Conservation (phyloP, 2,329 filamentous ascomycete genomes). For the Clonostachys solani region DNA sequence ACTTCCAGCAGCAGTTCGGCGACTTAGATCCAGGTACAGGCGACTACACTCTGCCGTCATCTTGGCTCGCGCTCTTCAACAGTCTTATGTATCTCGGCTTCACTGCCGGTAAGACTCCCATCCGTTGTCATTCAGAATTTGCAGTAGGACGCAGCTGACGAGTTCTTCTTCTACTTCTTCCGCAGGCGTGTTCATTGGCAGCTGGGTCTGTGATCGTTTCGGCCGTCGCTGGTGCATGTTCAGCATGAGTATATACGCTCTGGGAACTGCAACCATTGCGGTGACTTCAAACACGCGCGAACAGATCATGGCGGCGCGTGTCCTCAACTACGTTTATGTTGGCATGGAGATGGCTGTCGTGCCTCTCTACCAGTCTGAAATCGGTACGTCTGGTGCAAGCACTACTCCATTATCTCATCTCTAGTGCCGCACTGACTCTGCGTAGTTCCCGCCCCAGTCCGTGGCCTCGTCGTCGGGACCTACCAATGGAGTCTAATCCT, state of each 20-base stretch:
- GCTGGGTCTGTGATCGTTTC: constrained; percentile 36
- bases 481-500: constrained; percentile 56
- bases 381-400: neutral
- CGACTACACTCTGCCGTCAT: neutral
- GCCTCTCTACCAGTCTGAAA: constrained; percentile 49
- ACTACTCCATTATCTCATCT: too few relatives aligned
- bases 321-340: constrained; percentile 53
- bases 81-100: neutral
- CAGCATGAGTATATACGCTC: constrained; percentile 6
- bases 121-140: neutral
- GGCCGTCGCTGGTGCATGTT: constrained; percentile 52
- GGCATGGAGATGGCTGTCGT: constrained; percentile 55
- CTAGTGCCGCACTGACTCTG: constrained; percentile 48
- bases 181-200: neutral
- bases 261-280: constrained; percentile 45
- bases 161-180: neutral
- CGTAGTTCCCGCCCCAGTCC: constrained; percentile 56
- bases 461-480: constrained; percentile 52
- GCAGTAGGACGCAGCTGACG: neutral
- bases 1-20: constrained; percentile 20
- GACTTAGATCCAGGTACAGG: neutral
- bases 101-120: neutral
- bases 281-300: neutral
- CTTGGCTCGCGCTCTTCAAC: constrained; percentile 1
- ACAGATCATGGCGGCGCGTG: constrained; percentile 41